A percentile compares a stretch with the other conserved stretches of the same genome.
Conservation (phyloP, 2,329 filamentous ascomycete species). For the Tolypocladium paradoxum region DNA sequence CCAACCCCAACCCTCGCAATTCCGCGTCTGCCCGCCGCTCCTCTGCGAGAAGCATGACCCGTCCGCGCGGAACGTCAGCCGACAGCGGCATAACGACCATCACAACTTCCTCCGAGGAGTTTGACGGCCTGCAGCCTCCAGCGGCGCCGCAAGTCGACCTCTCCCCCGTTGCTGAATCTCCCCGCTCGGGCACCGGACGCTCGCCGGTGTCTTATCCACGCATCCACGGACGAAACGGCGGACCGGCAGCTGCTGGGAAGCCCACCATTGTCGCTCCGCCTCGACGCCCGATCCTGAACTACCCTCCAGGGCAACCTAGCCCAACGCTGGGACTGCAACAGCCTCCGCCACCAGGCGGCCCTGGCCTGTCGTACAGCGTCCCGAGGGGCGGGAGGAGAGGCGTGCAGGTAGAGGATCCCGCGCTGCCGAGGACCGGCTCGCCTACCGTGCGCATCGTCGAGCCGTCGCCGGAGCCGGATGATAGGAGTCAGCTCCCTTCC, state of each 20-base stretch:
- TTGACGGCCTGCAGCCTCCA: slow-evolving; percentile 8
- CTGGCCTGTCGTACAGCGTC: slow-evolving; percentile 1
- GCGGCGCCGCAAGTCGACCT: slow-evolving; percentile 21
- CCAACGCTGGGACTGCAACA: slow-evolving; percentile 28
- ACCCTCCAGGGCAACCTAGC: slow-evolving; percentile 25
- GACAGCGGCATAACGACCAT: slow-evolving; percentile 23
- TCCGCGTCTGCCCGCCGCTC: slow-evolving; percentile 10
- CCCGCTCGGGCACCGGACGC: slow-evolving; percentile 18
- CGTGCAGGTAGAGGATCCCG: slow-evolving; percentile 8
- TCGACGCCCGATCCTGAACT: slow-evolving; percentile 19
- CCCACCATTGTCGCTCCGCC: slow-evolving; percentile 15
- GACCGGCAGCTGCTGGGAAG: slow-evolving; percentile 8
- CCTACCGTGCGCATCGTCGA: slow-evolving; percentile 27
- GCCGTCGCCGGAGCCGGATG: slow-evolving; percentile 20
- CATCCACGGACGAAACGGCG: slow-evolving; percentile 13
- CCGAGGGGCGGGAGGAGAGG: slow-evolving; percentile 1
- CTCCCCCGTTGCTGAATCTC: slow-evolving; percentile 40
- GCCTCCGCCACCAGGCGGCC: slow-evolving; percentile 1
- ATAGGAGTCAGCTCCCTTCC: slow-evolving; percentile 7
- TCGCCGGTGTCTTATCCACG: slow-evolving; percentile 21
- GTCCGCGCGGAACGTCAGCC: slow-evolving; percentile 14
- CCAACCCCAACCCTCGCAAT: slow-evolving; percentile 11
- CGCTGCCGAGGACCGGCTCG: slow-evolving; percentile 14
- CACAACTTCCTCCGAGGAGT: slow-evolving; percentile 18
- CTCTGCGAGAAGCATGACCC: slow-evolving; percentile 10